Evolutionary conservation across 106 monocot species (phyloP), one percentile per base, ranked within the genome.

Genomic region (Allium fistulosum): DNA sequence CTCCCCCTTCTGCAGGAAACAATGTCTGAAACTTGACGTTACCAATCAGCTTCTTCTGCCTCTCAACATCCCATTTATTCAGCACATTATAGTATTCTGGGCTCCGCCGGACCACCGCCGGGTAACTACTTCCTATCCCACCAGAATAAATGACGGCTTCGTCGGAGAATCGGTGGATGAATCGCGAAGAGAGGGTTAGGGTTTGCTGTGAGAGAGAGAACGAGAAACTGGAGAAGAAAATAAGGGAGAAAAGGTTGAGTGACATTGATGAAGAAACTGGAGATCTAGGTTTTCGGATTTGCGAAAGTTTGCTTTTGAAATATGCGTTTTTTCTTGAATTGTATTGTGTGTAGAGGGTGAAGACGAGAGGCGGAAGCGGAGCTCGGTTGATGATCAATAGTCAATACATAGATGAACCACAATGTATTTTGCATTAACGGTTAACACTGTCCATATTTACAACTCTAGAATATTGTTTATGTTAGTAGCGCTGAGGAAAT

Each of bases 121-220:
- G 14, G 10, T 46, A 66, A 11, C 11, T 58, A 3, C 11, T 61
- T 28, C 57, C 66, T 18, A 27, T 46, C 10, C 27, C 48, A 53
- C 65, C 53, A 53, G 47, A 66, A 52, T 50, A 64, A 10, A 17
- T 66, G 14, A 58, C 72, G 46, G 84, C 83, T 74, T 91, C 91
- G 55, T 88, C 84, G 65, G 96, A 96, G 77, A 96, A 92, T 26
- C 92, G 83, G 71, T 96, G 96, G 15, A 96, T 78, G 61, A 96
- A 69, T 59, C 72, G 74, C 13, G 84, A 72, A 6, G 95, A 95
- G 16, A 91, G 76, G 48, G 76, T 83, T 48, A 77, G 17, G 26
- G 84, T 57, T n/a, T 72, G 49, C 11, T 75, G 66, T 60, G 76
- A 73, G 15, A 57, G 17, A 18, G 74, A 52, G 14, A 60, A 26